Base-by-base conservation (phyloP, 148 eudicot species). In the Gaultheria prostrata region DNA sequence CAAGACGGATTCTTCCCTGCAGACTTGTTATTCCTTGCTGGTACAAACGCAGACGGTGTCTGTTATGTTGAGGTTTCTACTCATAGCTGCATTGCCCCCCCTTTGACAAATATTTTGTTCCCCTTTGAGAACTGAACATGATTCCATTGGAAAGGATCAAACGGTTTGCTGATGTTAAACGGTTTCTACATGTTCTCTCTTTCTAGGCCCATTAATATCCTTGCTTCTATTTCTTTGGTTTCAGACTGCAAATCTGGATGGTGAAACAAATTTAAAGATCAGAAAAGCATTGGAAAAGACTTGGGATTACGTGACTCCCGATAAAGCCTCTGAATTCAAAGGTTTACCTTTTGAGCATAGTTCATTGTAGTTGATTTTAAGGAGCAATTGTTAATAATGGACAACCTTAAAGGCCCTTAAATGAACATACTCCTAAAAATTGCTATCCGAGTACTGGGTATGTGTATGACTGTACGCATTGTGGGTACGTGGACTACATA, bases 221-320 rank as follows among this genome's bases (percentile, higher is more conserved):
- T 76, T 26, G 54, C 6, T 56, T 74, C 65, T 57, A 1, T n/a
- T 83, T 65, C 70, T 80, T 84, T 48, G 61, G n/a, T 85, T 77
- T 75, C 89, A 97, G 99, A 97, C 99, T 54, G 93, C 98, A 75
- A 97, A 97, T 92, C 86, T 97, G 87, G 99, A 97, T 76, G 99
- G 99, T 79, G 99, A 97, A 89, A 97, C 99, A 80, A 97, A 97
- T 88, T 88, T 97, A 87, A 97, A 97, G 93, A 97, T 97, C 57
- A 91, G 99, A 86, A 97, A 97, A 90, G 99, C 98, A 74, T 84
- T 92, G 85, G 99, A 97, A 82, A 95, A 93, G 90, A 97, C 99
- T 13, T 97, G 99, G 99, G 99, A 97, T 87, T 92, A 89, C 70
- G 84, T 95, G 80, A 80, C 89, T 24, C 93, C 95, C 53, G 98